Conservation (phyloP, 2,329 filamentous ascomycete species). For the Pseudovirgaria hyperparasitica region DNA sequence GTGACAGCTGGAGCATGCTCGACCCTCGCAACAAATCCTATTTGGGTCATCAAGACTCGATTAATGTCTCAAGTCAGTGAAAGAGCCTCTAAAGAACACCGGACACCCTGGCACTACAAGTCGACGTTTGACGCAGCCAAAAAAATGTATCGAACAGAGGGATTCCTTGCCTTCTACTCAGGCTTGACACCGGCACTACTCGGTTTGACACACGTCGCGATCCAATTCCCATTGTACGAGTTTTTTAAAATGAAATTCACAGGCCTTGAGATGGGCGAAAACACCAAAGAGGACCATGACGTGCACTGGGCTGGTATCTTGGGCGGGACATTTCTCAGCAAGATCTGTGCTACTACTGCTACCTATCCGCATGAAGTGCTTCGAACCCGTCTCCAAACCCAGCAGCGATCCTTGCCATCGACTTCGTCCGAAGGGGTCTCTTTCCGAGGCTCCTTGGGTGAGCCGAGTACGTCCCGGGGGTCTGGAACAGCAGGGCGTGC, state of each 20-base stretch:
- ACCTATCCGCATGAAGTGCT: conserved; percentile 98
- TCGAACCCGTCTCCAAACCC: conserved; percentile 84
- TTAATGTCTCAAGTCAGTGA: conserved; percentile 83
- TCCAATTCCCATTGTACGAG: conserved; percentile 95
- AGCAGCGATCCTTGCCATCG: conserved; percentile 54
- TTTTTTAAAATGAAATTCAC: conserved; percentile 85
- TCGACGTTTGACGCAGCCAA: conserved; percentile 82
- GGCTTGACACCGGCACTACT: conserved; percentile 85
- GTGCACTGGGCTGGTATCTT: conserved; percentile 75
- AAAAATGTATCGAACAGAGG: conserved; percentile 92
- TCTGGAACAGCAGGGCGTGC: conserved; percentile 29
- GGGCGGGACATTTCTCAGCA: conserved; percentile 81
- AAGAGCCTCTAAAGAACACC: conserved; percentile 39
- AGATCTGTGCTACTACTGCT: conserved; percentile 83
- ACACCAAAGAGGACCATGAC: conserved; percentile 41
- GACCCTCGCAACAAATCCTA: conserved; percentile 89
- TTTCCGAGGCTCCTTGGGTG: conserved; percentile 25
- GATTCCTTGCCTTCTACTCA: conserved; percentile 84
- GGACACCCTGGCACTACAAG: conserved; percentile 79
- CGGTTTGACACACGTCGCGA: conserved; percentile 86
- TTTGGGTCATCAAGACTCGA: conserved; percentile 98
- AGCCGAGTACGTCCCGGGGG: no score
- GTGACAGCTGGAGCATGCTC: conserved; percentile 84
- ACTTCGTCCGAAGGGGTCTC: conserved; percentile 36
- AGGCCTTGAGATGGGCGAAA: conserved; percentile 72